Base-by-base conservation (phyloP, 331 rosid genomes). In the Malus hybrid region DNA sequence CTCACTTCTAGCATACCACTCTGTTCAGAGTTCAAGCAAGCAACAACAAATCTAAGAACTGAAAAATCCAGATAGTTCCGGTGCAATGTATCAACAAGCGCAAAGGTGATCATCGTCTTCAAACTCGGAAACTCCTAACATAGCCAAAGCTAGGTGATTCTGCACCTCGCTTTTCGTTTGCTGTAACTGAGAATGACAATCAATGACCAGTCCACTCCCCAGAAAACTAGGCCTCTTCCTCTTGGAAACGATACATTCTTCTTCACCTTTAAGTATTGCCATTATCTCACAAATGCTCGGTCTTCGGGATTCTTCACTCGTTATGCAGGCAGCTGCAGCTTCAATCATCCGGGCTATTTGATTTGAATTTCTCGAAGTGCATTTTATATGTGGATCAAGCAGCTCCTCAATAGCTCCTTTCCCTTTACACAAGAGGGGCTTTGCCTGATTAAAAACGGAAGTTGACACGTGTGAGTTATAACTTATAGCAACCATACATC, bases 41-140 rank as follows among this genome's bases (percentile, higher is more conserved):
- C 79, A 81, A 71, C 79, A 77, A 34, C 56, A 22, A 77, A 86
- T 77, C 79, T 76, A 64, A 72, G 55, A 11, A n/a, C 46, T 29
- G 74, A 69, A 66, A 1, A 28, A n/a, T 31, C 48, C 48, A 19
- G 34, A 34, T 31, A 48, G 46, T 11, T 71, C 3, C 5, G 32
- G 57, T 70, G 31, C 77, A 56, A 19, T 20, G 71, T 72, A 77
- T 77, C 76, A 90, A 75, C 88, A 90, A 67, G 82, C 84, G 59
- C 76, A 87, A 46, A 83, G 85, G 84, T 90, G 80, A 79, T 88
- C 93, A 19, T 94, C 98, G 31, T 94, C 97, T 72, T 94, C 97
- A 76, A 94, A 82, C 80, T 94, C 98, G 1, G 96, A 82, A 69
- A 91, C 97, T 68, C 97, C 98, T 7, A 89, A 84, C 98, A 94